Base-by-base conservation (phyloP, 129 eudicot genomes). In the Gnaphalium uliginosum region DNA sequence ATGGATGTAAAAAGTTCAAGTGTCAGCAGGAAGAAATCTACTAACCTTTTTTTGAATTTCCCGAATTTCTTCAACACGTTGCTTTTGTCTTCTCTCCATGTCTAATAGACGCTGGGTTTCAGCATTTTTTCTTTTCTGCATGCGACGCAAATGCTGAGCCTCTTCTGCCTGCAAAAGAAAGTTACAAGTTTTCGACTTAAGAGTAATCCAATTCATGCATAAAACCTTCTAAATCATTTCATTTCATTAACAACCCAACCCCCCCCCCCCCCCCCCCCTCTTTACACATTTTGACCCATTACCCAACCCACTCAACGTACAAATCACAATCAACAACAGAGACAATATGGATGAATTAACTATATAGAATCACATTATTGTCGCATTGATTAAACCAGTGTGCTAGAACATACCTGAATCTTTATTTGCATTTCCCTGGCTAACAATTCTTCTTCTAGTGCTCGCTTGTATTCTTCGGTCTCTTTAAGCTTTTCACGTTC, bases 71-170 rank as follows among this genome's bases (percentile, higher is more conserved):
- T 90, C 93, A 19, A 94, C 75, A 10, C 98, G 97, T 68, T 90
- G 86, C 80, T 79, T 94, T 78, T 90, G 97, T 81, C 98, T 90
- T 87, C 86, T 94, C 72, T 91, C 97, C 86, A 89, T 91, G 65
- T 87, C 93, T 86, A 82, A 68, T 76, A 94, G 68, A 59, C 93
- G 93, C 82, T 81, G 74, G 68, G 71, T 84, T 81, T 90, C 93
- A 4, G 93, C 93, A 69, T 78, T 89, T 68, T 79, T 78, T 77
- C 96, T 94, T 84, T 89, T 91, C 54, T 65, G 89, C 88, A 91
- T 27, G 56, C 86, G 90, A 56, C 88, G 88, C 79, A 85, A 58
- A n/a, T 79, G 80, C 32, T 83, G 87, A 71, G 97, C 97, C 86
- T 94, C 97, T 82, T 90, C 93, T 14, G 96, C 97, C 98, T 94